Evolutionary conservation across 768 basidiomycete genomes (phyloP), one percentile per base, ranked within the genome.

Genomic region (Calvatia gigantea): DNA sequence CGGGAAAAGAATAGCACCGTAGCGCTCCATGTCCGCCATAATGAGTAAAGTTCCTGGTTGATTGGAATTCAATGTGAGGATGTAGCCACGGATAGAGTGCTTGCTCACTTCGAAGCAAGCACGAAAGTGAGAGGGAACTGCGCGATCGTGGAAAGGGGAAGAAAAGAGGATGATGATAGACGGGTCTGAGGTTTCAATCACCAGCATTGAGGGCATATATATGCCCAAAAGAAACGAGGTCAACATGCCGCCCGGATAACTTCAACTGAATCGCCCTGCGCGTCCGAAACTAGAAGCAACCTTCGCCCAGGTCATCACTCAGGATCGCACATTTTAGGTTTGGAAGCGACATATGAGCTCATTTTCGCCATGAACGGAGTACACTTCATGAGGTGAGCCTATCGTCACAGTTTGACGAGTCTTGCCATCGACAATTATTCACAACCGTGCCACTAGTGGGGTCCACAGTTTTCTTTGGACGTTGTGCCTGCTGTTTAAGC

Each of bases 1-100:
- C 25, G 90, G 89, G 66, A 92, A 87, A 58, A 91, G 75, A 60
- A 92, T 81, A 42, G 87, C 87, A 21, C 88, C 82, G 64, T 77
- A 85, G n/a, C 80, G 74, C 28, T 74, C 67, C 57, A 87, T 71
- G 60, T 83, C 79, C 64, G 87, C 86, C 87, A 90, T 89, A 19
- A 33, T 53, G 60, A 31, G 41, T 60, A 64, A 61, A 61, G 51
- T 51, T 46, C 31, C 49, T 46, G 58, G 59, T 44, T 61, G 60
- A 63, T 56, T 48, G 56, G 41, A 23, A 57, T 17, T 35, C 37
- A 14, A 15, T 23, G n/a, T 4, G 32, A 15, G 31, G 31, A n/a
- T 14, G 23, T 33, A 9, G 21, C 27, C 19, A 11, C 11, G 12
- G 14, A 15, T 21, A 45, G 19, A 21, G 33, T 14, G 7, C 6